Conservation (phyloP, 768 basidiomycete species). For the Sporobolomyces roseus region DNA sequence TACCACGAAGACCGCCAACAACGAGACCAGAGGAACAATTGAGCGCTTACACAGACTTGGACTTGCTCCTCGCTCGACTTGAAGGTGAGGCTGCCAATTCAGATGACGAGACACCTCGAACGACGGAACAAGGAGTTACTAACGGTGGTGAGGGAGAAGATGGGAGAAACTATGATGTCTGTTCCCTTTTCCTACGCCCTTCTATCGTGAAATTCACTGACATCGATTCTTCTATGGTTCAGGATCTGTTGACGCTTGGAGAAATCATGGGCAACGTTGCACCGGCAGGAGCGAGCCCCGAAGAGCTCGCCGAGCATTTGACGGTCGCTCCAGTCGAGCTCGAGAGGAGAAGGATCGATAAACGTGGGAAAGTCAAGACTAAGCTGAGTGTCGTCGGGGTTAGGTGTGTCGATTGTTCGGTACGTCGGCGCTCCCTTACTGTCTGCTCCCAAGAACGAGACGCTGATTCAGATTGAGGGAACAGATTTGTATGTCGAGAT, state of each 20-base stretch:
- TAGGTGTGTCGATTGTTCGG: conserved; percentile 34
- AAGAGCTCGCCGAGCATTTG: conserved; percentile 34
- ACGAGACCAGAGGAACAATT: background rate
- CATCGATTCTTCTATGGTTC: background rate
- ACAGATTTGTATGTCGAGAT: conserved; percentile 39
- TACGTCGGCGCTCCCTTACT: conserved; percentile 13
- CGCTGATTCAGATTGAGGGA: background rate
- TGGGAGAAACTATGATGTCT: conserved; percentile 30
- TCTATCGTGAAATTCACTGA: background rate
- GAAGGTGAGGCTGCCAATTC: conserved; percentile 6
- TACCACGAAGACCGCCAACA: conserved; percentile 14
- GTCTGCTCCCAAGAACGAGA: background rate
- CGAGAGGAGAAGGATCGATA: conserved; percentile 33
- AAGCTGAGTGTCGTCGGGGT: conserved; percentile 36
- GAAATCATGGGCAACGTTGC: conserved; percentile 34
- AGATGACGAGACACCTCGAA: background rate
- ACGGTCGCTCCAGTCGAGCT: conserved; percentile 35
- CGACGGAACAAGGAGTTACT: background rate
- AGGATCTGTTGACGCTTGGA: conserved; percentile 39
- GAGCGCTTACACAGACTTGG: conserved; percentile 36
- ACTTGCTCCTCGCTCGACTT: conserved; percentile 31
- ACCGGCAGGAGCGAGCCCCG: conserved; percentile 11
- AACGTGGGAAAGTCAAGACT: conserved; percentile 39
- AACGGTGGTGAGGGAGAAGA: background rate
- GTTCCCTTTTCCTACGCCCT: background rate